These are phyloP conservation scores for Penicillium oxalicum DNA, from an alignment of 2,329 filamentous ascomycete genomes.

Conservation along the genomic window DNA sequence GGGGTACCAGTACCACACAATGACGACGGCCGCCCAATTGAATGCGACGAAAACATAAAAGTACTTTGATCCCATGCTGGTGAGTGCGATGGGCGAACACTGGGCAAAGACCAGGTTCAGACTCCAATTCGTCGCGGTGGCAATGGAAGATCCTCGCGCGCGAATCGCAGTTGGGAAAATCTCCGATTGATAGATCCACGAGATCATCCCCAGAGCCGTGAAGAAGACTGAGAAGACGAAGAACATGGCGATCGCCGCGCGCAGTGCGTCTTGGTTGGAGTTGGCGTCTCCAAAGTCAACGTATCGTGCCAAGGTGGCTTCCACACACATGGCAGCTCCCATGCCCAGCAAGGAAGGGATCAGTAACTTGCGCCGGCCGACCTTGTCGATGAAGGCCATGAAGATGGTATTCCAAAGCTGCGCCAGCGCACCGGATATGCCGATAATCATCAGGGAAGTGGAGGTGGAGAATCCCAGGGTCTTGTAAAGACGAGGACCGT, in stretches of 20 bases:
- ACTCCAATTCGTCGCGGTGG: constrained; percentile 44
- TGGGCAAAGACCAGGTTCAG: constrained; percentile 46
- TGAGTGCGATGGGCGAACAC: constrained; percentile 44
- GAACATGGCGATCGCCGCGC: constrained; percentile 44
- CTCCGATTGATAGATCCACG: constrained; percentile 44
- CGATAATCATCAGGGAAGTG: constrained; percentile 47
- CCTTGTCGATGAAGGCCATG: constrained; percentile 42
- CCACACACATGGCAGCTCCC: constrained; percentile 35
- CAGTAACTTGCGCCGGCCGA: constrained; percentile 46
- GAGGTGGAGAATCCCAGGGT: constrained; percentile 41
- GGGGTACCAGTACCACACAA: constrained; percentile 32
- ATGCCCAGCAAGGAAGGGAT: constrained; percentile 43
- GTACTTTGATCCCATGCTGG: constrained; percentile 43
- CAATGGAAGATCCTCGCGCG: constrained; percentile 39
- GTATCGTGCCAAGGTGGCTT: constrained; percentile 38
- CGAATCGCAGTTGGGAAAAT: constrained; percentile 43
- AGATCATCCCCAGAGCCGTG: constrained; percentile 42
- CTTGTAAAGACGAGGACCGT: constrained; percentile 41
- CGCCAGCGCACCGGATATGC: constrained; percentile 46
- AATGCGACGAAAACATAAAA: constrained; percentile 48
- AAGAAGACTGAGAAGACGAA: constrained; percentile 45
- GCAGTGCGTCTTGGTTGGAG: constrained; percentile 33
- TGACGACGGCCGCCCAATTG: constrained; percentile 39
- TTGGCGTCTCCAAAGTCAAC: constrained; percentile 25
- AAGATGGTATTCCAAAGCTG: constrained; percentile 46